Evolutionary conservation across 139 green algal species (phyloP), one percentile per base, ranked within the genome.

Genomic region (Chlamydomonas applanata): DNA sequence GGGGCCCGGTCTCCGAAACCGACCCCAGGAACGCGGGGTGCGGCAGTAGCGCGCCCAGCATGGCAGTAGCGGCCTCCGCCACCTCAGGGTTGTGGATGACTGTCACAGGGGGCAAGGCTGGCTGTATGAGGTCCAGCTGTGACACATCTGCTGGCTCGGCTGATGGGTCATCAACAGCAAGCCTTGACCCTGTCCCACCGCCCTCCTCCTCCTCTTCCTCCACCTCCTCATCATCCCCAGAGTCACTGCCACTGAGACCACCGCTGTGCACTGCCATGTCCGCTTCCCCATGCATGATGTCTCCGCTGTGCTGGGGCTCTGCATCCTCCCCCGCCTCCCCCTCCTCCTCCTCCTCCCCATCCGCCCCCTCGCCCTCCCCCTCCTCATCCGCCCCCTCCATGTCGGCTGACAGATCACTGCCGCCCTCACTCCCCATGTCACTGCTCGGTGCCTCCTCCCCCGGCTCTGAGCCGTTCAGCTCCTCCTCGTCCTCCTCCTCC

Each of bases 21-120:
- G n/a, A 24, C 30, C n/a, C 22, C n/a, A 66, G 59, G 59, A 66
- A 66, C n/a, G 24, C 30, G 59, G 59, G 59, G 59, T 30, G 30
- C 4, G 59, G 59, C 59, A 66, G 59, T 30, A 66, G 59, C 4
- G 59, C 24, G 22, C n/a, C 59, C n/a, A 66, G 59, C 59, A 66
- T 66, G 59, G 25, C 59, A 4, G 59, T 30, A 9, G 59, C 59
- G 11, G 59, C 59, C 11, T 9, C 59, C 22, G n/a, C n/a, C 24
- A 30, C 59, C 9, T 7, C n/a, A 22, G 59, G 59, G 59, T 66
- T 66, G 59, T 35, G 11, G n/a, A 66, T 25, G 11, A 66, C 59
- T 16, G n/a, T 22, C 59, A 66, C 59, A 4, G 24, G n/a, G 11
- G 59, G n/a, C 24, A 66, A 9, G 24, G 59, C 59, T 40, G 59